These are phyloP conservation scores for Aureobasidium sp. DNA, from an alignment of 2,329 filamentous ascomycete species.

Conservation along the genomic window DNA sequence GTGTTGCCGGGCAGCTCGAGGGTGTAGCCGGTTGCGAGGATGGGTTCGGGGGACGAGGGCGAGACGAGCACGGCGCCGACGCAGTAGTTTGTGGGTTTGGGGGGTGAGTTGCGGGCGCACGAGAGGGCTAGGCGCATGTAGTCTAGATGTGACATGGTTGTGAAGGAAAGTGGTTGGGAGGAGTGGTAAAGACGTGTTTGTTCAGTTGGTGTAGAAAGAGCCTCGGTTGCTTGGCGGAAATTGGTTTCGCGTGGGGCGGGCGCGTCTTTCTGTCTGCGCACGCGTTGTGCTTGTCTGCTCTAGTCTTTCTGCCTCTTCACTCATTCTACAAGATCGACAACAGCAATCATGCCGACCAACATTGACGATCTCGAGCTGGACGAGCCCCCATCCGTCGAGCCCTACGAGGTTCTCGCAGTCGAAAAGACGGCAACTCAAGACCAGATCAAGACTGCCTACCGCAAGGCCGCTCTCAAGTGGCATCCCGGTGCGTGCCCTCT, in stretches of 20 bases:
- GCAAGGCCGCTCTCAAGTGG: slow-evolving; percentile 78
- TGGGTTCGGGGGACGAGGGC: slow-evolving; percentile 38
- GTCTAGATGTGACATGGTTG: slow-evolving; percentile 15
- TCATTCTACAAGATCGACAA: neutral
- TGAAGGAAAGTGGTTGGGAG: slow-evolving; percentile 22
- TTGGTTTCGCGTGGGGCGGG: neutral
- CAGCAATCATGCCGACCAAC: slow-evolving; percentile 21
- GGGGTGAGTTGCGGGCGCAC: slow-evolving; percentile 72
- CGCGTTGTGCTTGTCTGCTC: neutral
- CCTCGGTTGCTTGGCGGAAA: neutral
- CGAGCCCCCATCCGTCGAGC: slow-evolving; percentile 61
- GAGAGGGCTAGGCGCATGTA: slow-evolving; percentile 67
- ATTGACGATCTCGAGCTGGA: slow-evolving; percentile 47
- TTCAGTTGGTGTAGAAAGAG: neutral
- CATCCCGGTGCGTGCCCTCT: slow-evolving; percentile 45
- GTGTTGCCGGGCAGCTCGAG: slow-evolving; percentile 88
- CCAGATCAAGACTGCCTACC: slow-evolving; percentile 87
- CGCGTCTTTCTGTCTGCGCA: neutral
- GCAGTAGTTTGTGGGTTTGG: slow-evolving; percentile 84
- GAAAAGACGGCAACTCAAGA: slow-evolving; percentile 64
- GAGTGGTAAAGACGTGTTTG: neutral
- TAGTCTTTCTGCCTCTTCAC: neutral
- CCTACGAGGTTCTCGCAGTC: slow-evolving; percentile 73
- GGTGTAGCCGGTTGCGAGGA: slow-evolving; percentile 81
- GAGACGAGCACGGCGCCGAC: slow-evolving; percentile 75